Conservation (phyloP, 2,329 filamentous ascomycete genomes). For the Torrubiella hemipterigena region DNA sequence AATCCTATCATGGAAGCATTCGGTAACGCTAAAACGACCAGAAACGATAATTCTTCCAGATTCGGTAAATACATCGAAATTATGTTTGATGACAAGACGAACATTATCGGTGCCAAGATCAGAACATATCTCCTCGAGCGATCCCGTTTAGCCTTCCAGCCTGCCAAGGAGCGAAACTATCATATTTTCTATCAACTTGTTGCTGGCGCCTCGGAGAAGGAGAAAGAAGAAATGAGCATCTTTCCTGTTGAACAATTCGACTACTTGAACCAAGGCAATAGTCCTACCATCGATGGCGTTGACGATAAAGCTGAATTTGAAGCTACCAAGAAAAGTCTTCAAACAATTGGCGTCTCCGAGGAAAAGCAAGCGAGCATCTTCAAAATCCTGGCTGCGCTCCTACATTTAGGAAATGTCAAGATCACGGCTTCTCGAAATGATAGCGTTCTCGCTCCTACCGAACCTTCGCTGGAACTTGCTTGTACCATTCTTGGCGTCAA, state of each 20-base stretch:
- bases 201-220: conserved; percentile 75
- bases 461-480: conserved; percentile 72
- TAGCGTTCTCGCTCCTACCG: conserved; percentile 66
- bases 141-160: conserved; percentile 92
- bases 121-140: conserved; percentile 91
- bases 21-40: conserved; percentile 97
- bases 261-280: conserved; percentile 90
- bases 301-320: conserved; percentile 92
- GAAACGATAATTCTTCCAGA: conserved; percentile 97
- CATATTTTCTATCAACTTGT: conserved; percentile 98
- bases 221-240: conserved; percentile 69
- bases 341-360: conserved; percentile 71
- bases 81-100: conserved; percentile 91
- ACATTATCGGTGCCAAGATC: conserved; percentile 97
- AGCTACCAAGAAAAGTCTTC: conserved; percentile 74
- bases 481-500: conserved; percentile 82
- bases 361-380: conserved; percentile 76
- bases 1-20: conserved; percentile 99
- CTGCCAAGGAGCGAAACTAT: conserved; percentile 94
- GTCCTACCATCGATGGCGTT: conserved; percentile 83
- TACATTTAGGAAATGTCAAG: conserved; percentile 94
- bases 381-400: conserved; percentile 74
- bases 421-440: conserved; percentile 85
- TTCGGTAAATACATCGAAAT: conserved; percentile 99
- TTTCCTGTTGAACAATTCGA: conserved; percentile 82